Conservation (phyloP, 2,329 filamentous ascomycete species). For the Sordariomycetes sp. region DNA sequence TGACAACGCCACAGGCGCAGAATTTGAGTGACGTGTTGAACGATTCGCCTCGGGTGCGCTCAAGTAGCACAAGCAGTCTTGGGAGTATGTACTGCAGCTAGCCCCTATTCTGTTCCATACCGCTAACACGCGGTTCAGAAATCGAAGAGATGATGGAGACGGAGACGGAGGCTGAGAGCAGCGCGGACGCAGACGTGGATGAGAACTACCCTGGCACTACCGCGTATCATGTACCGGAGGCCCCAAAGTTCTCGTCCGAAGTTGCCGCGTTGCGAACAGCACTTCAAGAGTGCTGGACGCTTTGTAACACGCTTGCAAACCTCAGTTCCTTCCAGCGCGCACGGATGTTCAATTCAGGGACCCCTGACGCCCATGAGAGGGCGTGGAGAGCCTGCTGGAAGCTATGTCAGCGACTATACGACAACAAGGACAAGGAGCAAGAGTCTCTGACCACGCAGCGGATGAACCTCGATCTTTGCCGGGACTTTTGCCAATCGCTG, state of each 20-base stretch:
- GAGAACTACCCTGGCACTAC: constrained; percentile 9
- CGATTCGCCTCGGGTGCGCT: constrained; percentile 41
- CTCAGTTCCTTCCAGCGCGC: constrained; percentile 75
- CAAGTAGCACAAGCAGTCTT: constrained; percentile 60
- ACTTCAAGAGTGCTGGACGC: constrained; percentile 79
- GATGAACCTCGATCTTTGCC: constrained; percentile 72
- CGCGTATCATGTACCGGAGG: neutral
- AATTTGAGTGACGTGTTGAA: constrained; percentile 61
- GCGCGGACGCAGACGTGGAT: constrained; percentile 40
- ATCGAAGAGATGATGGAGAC: constrained; percentile 27
- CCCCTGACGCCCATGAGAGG: constrained; percentile 67
- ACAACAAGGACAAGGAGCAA: constrained; percentile 59
- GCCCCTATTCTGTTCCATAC: neutral
- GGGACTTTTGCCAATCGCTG: constrained; percentile 81
- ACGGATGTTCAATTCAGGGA: constrained; percentile 63
- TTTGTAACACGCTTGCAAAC: constrained; percentile 81
- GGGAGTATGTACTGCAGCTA: constrained; percentile 47
- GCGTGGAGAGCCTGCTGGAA: constrained; percentile 94
- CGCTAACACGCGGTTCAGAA: constrained; percentile 21
- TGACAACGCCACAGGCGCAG: constrained; percentile 70
- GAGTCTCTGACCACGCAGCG: constrained; percentile 49
- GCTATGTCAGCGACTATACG: constrained; percentile 79
- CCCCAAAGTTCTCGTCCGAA: constrained; percentile 22
- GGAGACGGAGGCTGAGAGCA: constrained; percentile 31
- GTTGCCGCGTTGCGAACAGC: constrained; percentile 59